Conservation (phyloP, 768 basidiomycete genomes). For the Psilocybe sp. region DNA sequence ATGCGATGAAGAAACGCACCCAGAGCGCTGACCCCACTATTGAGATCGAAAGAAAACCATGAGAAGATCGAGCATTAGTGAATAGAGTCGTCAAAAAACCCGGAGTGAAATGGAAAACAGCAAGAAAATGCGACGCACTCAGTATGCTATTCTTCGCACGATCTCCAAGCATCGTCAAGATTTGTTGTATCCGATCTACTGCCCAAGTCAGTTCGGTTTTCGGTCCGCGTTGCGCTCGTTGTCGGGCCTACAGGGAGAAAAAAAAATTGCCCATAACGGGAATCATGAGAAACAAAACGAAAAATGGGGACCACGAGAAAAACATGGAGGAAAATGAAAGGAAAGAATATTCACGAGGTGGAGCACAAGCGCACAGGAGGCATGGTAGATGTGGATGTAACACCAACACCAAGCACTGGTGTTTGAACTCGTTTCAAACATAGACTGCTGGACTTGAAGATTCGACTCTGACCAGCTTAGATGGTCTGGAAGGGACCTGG, state of each 20-base stretch:
- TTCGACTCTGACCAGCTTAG: conserved; percentile 71
- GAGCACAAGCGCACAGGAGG: conserved; percentile 62
- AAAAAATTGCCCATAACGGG: conserved; percentile 3
- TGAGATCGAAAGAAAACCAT: conserved; percentile 10
- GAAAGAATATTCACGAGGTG: conserved; percentile 48
- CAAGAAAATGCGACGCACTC: conserved; percentile 26
- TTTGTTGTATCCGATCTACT: conserved; percentile 37
- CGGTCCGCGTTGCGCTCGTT: conserved; percentile 33
- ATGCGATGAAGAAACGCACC: conserved; percentile 38
- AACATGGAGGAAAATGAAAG: conserved; percentile 5
- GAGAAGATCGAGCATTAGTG: conserved; percentile 3
- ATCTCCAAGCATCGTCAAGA: conserved; percentile 46
- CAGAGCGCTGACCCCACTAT: conserved; percentile 58
- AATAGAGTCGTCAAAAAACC: conserved; percentile 7
- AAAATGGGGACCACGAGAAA: conserved; percentile 2
- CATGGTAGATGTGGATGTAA: conserved; percentile 70
- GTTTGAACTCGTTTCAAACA: conserved; percentile 80
- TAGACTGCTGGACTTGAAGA: conserved; percentile 63
- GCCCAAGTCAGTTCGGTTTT: conserved; percentile 42
- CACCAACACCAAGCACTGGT: conserved; percentile 81
- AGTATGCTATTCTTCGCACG: conserved; percentile 47
- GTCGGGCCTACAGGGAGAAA: conserved; percentile 33
- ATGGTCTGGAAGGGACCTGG: conserved; percentile 61
- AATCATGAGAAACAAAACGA: conserved; percentile 10
- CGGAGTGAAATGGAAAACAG: conserved; percentile 7